phyloP scores from a whole-genome alignment of 495 filamentous ascomycete genomes.

The Tuber umbilicatum region DNA sequence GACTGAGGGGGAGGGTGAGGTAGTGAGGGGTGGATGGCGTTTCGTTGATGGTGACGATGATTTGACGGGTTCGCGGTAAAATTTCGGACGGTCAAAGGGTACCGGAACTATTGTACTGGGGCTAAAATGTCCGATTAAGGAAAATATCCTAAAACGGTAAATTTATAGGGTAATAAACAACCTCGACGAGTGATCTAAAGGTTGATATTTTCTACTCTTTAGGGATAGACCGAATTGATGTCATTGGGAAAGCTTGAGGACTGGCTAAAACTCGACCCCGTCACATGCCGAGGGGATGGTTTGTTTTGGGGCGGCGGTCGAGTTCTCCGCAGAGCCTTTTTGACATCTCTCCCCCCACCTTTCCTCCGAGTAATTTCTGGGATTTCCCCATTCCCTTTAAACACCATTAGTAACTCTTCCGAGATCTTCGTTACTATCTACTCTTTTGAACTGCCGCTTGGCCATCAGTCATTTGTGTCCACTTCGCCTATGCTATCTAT shows the following conservation, averaged over 20 bases:
- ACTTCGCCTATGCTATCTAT: constrained; percentile 1
- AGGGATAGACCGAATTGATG: constrained; percentile 1
- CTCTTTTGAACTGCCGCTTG: background rate
- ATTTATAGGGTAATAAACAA: background rate
- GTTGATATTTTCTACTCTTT: background rate
- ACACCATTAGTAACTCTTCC: background rate
- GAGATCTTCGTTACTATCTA: background rate
- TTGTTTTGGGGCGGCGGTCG: background rate
- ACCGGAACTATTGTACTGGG: background rate
- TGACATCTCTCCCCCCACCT: constrained; percentile 1
- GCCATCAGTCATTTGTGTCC: background rate
- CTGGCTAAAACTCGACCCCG: background rate
- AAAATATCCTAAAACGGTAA: background rate
- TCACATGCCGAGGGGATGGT: background rate
- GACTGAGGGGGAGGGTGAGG: constrained; percentile 9
- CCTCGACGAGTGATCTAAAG: background rate
- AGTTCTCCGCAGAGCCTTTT: background rate
- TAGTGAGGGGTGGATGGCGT: constrained; percentile 14
- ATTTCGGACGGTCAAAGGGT: background rate
- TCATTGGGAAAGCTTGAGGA: background rate
- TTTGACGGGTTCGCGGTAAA: constrained; percentile 9
- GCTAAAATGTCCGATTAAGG: background rate
- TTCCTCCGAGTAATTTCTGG: constrained; percentile 1
- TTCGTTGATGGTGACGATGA: constrained; percentile 21
- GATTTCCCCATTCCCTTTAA: background rate